A percentile compares a stretch with the other conserved stretches of the same genome.
These are phyloP conservation scores for Sophora flavescens DNA, from an alignment of 306 rosid species.

Conservation along the genomic window DNA sequence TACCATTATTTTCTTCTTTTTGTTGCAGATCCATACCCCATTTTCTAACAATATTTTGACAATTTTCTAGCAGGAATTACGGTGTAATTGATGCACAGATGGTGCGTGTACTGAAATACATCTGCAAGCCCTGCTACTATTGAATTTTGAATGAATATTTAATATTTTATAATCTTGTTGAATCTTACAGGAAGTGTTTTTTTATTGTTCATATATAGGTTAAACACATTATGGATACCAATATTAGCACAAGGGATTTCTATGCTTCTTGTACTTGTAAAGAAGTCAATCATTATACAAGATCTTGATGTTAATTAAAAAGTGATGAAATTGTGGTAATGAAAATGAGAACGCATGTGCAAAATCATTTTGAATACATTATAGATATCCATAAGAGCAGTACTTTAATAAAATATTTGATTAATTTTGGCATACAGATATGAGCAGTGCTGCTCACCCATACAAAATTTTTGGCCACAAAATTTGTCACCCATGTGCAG, in stretches of 20 bases:
- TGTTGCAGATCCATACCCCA: no score
- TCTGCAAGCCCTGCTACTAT: background rate
- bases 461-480: background rate
- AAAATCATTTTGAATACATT: background rate
- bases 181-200: background rate
- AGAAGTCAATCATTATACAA: conserved; percentile 18
- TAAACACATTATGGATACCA: background rate
- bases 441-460: conserved; percentile 10
- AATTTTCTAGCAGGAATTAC: conserved; percentile 23
- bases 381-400: background rate
- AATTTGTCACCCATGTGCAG: background rate
- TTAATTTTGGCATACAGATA: background rate
- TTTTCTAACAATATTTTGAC: no score
- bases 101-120: background rate
- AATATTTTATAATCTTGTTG: background rate
- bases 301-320: background rate
- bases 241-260: background rate
- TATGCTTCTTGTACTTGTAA: conserved; percentile 2
- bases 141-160: background rate
- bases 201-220: background rate
- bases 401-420: background rate
- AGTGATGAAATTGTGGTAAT: conserved; percentile 1
- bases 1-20: no score
- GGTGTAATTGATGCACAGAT: conserved; percentile 27
- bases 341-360: background rate